Evolutionary conservation across 257 asterid genomes (phyloP), one percentile per base, ranked within the genome.

Genomic region (Capsicum pubescens): DNA sequence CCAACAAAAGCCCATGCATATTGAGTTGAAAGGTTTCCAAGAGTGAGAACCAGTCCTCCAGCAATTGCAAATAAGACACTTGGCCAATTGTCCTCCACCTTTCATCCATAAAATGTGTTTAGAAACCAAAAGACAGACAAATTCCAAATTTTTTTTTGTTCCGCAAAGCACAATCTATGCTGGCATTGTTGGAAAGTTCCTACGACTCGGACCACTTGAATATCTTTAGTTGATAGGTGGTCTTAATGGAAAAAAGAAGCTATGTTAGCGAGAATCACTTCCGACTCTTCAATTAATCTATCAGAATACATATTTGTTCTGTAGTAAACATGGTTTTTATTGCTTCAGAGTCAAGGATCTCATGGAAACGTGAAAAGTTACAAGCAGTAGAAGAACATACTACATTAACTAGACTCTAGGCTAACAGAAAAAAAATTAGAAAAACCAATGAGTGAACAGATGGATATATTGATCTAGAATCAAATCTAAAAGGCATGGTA

Each of bases 1-100:
- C 99, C 99, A 78, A 96, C 95, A 68, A 90, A 94, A 17, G 98
- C 98, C 98, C 98, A 94, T 59, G 99, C 99, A 82, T 94, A 96
- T 79, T 96, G 98, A 42, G 98, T 94, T 6, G 99, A 90, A 83
- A 96, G 88, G 84, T 93, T 96, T 26, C 99, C 99, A 14, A 96
- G 90, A 84, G 97, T 93, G 57, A 96, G 95, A 60, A 93, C 94
- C 63, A 96, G 80, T 83, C 99, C 99, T 42, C 99, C 98, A 56
- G 85, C 91, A 95, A 94, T 91, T 60, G 98, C 98, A 86, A 96
- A 93, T 87, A 92, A n/a, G 84, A 93, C 92, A 80, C 97, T 92
- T 2, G 94, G 86, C 93, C 94, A 96, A 77, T 96, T 94, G 82
- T 93, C 92, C 99, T 93, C 90, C 90, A 90, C 16, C 42, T 80